Percentiles rank a stretch among this genome's conserved stretches.
Evolutionary conservation across 495 filamentous ascomycete genomes (phyloP).

Genomic region (Annulohypoxylon stygium): DNA sequence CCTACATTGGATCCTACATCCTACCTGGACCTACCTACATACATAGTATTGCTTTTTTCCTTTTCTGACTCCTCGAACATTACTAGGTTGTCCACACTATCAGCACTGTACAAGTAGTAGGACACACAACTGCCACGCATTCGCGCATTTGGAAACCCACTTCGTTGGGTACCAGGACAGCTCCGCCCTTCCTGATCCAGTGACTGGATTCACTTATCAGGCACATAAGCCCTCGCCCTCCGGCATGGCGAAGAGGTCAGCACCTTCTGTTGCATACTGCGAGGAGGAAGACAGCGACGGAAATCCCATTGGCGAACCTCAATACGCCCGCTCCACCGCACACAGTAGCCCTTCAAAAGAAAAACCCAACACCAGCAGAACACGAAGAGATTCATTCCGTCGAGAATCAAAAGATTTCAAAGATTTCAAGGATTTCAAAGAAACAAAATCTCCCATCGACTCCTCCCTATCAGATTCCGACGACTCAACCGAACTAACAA

Average conservation of each 20-base stretch:
- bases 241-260: constrained; percentile 45
- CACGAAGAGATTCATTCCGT: constrained; percentile 54
- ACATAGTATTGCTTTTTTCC: constrained; percentile 38
- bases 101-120: constrained; percentile 42
- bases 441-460: constrained; percentile 17
- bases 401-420: constrained; percentile 46
- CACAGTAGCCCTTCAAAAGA: constrained; percentile 59
- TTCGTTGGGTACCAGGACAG: constrained; percentile 50
- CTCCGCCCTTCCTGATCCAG: constrained; percentile 47
- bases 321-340: constrained; percentile 53
- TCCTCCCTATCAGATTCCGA: constrained; percentile 59
- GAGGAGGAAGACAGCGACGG: constrained; percentile 66
- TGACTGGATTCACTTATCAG: constrained; percentile 51
- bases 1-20: constrained; percentile 28
- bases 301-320: constrained; percentile 54
- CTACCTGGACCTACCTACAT: constrained; percentile 40
- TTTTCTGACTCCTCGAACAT: constrained; percentile 28
- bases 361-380: constrained; percentile 60
- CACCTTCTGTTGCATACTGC: constrained; percentile 58
- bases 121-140: constrained; percentile 45
- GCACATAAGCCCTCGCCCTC: constrained; percentile 32
- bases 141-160: constrained; percentile 45
- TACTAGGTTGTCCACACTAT: constrained; percentile 40
- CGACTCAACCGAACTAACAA: constrained; percentile 57
- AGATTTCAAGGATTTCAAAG: not conserved